Conservation (phyloP, 176 grass and related monocot genomes). For the Cocos nucifera region DNA sequence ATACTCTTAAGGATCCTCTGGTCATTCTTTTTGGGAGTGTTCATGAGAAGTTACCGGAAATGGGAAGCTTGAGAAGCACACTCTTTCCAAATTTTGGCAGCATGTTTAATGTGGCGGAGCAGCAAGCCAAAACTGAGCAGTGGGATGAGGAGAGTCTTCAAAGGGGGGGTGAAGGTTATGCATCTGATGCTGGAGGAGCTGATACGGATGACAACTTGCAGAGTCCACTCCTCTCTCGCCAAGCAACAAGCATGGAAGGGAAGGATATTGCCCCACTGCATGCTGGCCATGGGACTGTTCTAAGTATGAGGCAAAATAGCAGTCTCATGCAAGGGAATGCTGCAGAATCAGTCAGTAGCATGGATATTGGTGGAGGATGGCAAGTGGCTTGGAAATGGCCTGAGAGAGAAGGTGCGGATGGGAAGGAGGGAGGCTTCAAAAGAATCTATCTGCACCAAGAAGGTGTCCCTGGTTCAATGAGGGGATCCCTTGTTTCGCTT, state of each 20-base stretch:
- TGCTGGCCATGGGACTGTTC: conserved; percentile 28
- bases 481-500: conserved; percentile 56
- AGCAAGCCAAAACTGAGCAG: conserved; percentile 55
- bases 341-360: conserved; percentile 61
- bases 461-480: conserved; percentile 48
- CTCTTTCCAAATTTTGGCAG: conserved; percentile 92
- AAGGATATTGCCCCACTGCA: conserved; percentile 44
- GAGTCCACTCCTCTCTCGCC: conserved; percentile 59
- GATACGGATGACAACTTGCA: conserved; percentile 66
- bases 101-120: conserved; percentile 82
- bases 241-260: conserved; percentile 57
- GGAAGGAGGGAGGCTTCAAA: conserved; percentile 71
- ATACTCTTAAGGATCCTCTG: conserved; percentile 60
- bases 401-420: conserved; percentile 57
- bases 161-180: conserved; percentile 59
- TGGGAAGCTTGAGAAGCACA: conserved; percentile 72
- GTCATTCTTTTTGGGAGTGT: conserved; percentile 81
- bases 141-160: conserved; percentile 94
- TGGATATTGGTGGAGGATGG: conserved; percentile 84
- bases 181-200: conserved; percentile 47
- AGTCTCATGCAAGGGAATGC: conserved; percentile 39
- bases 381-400: conserved; percentile 87
- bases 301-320: conserved; percentile 44
- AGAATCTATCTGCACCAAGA: conserved; percentile 90
- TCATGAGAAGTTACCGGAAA: conserved; percentile 72